Evolutionary conservation across 176 grass and related monocot species (phyloP).

Genomic region (Eremochloa ophiuroides): DNA sequence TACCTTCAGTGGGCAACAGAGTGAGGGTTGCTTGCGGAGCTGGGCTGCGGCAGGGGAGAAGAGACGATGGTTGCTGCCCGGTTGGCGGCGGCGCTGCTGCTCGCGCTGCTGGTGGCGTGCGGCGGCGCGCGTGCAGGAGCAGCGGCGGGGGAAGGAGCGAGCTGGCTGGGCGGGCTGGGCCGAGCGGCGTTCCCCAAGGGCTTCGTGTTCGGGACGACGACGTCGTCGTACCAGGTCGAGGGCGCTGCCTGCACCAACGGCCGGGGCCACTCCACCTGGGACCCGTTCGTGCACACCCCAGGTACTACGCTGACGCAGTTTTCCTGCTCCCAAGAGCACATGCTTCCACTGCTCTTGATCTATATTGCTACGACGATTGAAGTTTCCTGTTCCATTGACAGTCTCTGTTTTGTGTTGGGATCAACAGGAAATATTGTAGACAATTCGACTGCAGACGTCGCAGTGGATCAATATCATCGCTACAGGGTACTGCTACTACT

Average conservation of each 20-base stretch:
- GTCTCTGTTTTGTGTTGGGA: neutral
- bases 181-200: constrained; percentile 41
- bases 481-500: constrained; percentile 46
- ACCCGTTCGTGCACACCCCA: constrained; percentile 56
- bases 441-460: constrained; percentile 53
- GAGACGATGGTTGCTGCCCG: neutral
- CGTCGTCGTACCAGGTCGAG: constrained; percentile 75
- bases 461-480: constrained; percentile 61
- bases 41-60: neutral
- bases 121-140: neutral
- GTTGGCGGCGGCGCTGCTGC: neutral
- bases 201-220: constrained; percentile 67
- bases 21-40: neutral
- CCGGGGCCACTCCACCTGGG: constrained; percentile 60
- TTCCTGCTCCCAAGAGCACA: too few species aligned
- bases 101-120: constrained; percentile 8
- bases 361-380: too few species aligned
- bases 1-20: too few species aligned
- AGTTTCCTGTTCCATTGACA: too few species aligned
- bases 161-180: constrained; percentile 43
- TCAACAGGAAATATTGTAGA: constrained; percentile 37
- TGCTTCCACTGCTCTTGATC: too few species aligned
- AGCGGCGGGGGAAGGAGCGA: neutral
- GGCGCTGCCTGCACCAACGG: constrained; percentile 41
- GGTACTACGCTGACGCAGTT: too few species aligned